Percentiles rank a stretch among this genome's conserved stretches.
These are phyloP conservation scores for Strigomonas culicis DNA, from an alignment of 208 protist genomes.

Conservation along the genomic window DNA sequence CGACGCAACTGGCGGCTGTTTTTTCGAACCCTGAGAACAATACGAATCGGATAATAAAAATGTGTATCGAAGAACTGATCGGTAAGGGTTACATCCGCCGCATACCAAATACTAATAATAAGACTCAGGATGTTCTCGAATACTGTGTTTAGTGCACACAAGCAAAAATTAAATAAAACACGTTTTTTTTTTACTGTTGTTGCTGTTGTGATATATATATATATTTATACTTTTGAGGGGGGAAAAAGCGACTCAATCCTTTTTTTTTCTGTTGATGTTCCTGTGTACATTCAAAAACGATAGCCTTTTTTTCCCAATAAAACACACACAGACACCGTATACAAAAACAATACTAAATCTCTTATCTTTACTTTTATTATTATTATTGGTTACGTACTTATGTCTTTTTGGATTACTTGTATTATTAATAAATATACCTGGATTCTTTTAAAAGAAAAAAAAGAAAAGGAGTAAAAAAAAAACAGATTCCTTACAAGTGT, in stretches of 20 bases:
- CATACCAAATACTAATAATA: slow-evolving; percentile 4
- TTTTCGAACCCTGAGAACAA: too few species aligned
- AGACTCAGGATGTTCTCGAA: not conserved
- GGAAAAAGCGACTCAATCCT: not conserved
- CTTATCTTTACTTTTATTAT: slow-evolving; percentile 4
- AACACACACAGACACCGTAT: too few species aligned
- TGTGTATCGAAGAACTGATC: too few species aligned
- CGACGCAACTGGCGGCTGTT: too few species aligned
- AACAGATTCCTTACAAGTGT: too few species aligned
- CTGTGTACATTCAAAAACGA: not conserved
- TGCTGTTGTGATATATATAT: not conserved
- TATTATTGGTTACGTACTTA: not conserved
- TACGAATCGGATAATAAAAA: too few species aligned
- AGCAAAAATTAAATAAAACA: too few species aligned
- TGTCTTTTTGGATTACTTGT: slow-evolving; percentile 8
- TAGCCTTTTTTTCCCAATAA: not conserved
- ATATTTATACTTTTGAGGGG: not conserved
- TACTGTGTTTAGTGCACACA: slow-evolving; percentile 1
- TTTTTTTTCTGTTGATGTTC: slow-evolving; percentile 3
- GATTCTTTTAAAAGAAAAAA: slow-evolving; percentile 1
- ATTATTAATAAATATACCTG: not conserved
- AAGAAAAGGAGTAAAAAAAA: slow-evolving; percentile 1
- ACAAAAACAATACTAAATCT: not conserved
- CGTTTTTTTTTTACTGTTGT: not conserved
- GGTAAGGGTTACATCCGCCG: too few species aligned